These are phyloP conservation scores for Boletus vinaceobasis DNA, from an alignment of 768 basidiomycete species.

Conservation along the genomic window DNA sequence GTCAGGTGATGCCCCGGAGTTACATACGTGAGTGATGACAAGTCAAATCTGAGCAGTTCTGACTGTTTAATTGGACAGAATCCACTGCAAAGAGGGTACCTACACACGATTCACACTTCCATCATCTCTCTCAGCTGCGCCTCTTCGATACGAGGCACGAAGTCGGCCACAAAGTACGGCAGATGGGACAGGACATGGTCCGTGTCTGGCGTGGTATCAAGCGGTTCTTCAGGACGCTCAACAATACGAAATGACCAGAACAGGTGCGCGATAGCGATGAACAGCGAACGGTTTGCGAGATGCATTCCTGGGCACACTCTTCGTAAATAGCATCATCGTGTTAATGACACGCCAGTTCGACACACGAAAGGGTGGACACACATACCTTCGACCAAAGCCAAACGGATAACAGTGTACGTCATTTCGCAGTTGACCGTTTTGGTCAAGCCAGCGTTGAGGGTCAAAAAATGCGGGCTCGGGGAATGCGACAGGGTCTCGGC, in stretches of 20 bases:
- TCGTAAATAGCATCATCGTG: not conserved
- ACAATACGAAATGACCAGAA: conserved; percentile 60
- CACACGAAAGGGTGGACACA: not conserved
- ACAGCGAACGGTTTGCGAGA: conserved; percentile 50
- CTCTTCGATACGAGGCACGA: conserved; percentile 42
- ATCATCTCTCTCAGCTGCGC: conserved; percentile 16
- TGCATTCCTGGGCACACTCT: conserved; percentile 63
- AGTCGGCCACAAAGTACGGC: conserved; percentile 50
- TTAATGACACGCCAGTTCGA: too few species aligned
- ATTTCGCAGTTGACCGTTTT: conserved; percentile 41
- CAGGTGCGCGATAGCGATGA: conserved; percentile 55
- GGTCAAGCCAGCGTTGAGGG: conserved; percentile 52
- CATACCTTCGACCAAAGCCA: conserved; percentile 48
- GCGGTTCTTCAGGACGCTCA: conserved; percentile 44
- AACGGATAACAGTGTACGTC: conserved; percentile 49
- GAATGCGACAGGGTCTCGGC: conserved; percentile 52
- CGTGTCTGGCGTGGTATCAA: conserved; percentile 51
- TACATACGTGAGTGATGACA: conserved; percentile 34
- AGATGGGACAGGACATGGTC: conserved; percentile 58
- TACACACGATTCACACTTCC: not conserved
- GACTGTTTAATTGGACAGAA: too few species aligned
- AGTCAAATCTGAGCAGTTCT: too few species aligned
- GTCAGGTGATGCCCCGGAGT: conserved; percentile 32
- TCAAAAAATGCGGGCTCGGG: conserved; percentile 56
- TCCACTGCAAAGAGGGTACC: not conserved